These are phyloP conservation scores for Sporothrix euskadiensis DNA, from an alignment of 2,329 filamentous ascomycete species.

Conservation along the genomic window DNA sequence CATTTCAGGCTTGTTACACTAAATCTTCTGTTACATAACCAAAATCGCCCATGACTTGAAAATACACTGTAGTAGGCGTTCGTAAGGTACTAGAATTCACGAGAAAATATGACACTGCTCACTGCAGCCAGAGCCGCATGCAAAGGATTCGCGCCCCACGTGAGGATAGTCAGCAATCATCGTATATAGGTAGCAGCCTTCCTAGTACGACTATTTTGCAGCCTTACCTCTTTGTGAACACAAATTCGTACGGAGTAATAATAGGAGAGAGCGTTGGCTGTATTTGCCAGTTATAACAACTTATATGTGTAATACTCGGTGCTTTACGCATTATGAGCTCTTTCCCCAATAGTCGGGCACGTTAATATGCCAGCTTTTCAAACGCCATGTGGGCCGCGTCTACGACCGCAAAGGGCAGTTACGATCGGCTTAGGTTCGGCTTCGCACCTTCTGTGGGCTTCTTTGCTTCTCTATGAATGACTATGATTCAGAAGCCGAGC, in stretches of 20 bases:
- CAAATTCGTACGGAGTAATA: background rate
- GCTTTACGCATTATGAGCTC: background rate
- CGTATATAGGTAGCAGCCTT: too few relatives aligned
- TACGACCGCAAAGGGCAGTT: background rate
- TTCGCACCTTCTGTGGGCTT: background rate
- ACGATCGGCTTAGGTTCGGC: background rate
- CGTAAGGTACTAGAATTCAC: background rate
- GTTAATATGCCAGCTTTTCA: background rate
- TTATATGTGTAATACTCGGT: background rate
- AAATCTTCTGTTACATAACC: background rate
- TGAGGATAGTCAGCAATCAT: background rate
- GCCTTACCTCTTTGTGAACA: background rate
- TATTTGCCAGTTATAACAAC: too few relatives aligned
- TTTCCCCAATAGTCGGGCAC: background rate
- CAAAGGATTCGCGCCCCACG: background rate
- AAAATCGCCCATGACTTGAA: background rate
- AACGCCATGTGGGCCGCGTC: background rate
- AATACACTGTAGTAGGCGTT: too few relatives aligned
- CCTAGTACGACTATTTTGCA: too few relatives aligned
- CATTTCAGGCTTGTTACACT: background rate
- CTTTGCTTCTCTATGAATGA: slow-evolving; percentile 10
- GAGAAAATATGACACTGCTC: background rate
- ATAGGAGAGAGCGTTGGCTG: too few relatives aligned
- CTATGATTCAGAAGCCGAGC: slow-evolving; percentile 1
- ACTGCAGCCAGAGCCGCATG: background rate